These are phyloP conservation scores for Diutina siamensis DNA, from an alignment of 1,139 yeast genomes.

Conservation along the genomic window DNA sequence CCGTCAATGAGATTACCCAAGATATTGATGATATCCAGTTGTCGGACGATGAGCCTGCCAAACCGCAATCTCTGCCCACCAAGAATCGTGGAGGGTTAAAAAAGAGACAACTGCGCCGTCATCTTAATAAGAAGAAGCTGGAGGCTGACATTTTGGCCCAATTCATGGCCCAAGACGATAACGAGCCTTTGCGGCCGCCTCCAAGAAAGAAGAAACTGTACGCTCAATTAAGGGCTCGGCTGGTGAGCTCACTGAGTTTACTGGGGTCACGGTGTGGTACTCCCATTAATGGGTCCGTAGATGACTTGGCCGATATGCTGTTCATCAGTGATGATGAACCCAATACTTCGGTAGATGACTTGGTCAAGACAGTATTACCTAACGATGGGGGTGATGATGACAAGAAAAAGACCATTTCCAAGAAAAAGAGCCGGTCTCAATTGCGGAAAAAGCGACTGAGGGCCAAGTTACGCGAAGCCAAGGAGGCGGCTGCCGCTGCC, in stretches of 20 bases:
- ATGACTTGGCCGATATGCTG: slow-evolving; percentile 3
- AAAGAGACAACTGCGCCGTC: not conserved
- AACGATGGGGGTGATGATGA: not conserved
- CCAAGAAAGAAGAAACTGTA: not conserved
- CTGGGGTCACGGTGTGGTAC: not conserved
- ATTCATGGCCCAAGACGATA: not conserved
- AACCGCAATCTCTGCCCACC: not conserved
- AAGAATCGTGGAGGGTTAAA: not conserved
- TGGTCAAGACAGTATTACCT: not conserved
- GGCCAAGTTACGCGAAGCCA: slow-evolving; percentile 4
- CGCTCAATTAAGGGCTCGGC: not conserved
- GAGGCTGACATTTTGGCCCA: slow-evolving; percentile 1
- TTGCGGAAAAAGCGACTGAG: slow-evolving; percentile 5
- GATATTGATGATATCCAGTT: slow-evolving; percentile 4
- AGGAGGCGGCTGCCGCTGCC: slow-evolving; percentile 1
- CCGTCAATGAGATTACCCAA: not conserved
- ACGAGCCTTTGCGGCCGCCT: not conserved
- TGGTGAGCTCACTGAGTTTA: not conserved
- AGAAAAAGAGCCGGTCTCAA: slow-evolving; percentile 2
- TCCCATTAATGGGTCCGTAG: not conserved
- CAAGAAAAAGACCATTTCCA: not conserved
- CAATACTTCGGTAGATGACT: not conserved
- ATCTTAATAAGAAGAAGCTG: not conserved
- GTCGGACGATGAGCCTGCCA: not conserved
- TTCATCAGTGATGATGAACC: slow-evolving; percentile 3